Evolutionary conservation across 2,329 filamentous ascomycete genomes (phyloP).

Genomic region (Epichloe uncinata): DNA sequence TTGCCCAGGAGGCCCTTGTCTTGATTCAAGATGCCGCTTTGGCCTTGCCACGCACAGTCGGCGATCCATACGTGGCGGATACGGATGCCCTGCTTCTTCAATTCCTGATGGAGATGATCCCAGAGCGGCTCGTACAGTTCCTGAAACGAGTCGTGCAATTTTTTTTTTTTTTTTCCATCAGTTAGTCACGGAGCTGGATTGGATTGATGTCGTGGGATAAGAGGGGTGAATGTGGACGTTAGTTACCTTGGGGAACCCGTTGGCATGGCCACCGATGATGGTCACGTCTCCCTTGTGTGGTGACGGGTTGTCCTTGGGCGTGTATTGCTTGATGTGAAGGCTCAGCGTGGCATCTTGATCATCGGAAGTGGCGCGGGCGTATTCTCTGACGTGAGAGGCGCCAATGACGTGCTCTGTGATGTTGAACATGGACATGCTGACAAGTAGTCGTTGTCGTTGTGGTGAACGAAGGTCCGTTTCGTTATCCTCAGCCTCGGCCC

Average conservation of each 20-base stretch:
- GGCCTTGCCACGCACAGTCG: constrained; percentile 76
- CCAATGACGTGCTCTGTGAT: constrained; percentile 62
- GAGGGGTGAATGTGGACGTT: constrained; percentile 1
- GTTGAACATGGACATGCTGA: constrained; percentile 30
- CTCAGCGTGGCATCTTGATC: constrained; percentile 63
- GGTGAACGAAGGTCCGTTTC: background rate
- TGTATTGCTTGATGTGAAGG: constrained; percentile 79
- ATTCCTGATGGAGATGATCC: constrained; percentile 58
- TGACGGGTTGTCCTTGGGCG: constrained; percentile 53
- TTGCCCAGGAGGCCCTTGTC: constrained; percentile 50
- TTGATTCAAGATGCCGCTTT: constrained; percentile 68
- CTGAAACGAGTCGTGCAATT: constrained; percentile 24
- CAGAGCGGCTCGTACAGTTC: constrained; percentile 89
- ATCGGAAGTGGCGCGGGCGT: constrained; percentile 55
- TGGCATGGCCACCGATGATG: constrained; percentile 76
- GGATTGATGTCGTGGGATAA: too few relatives aligned
- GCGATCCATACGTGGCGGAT: constrained; percentile 83
- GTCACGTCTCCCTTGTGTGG: constrained; percentile 68
- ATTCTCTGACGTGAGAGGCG: constrained; percentile 71
- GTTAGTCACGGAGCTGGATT: too few relatives aligned
- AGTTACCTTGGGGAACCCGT: constrained; percentile 80
- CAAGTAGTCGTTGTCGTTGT: background rate
- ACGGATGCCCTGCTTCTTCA: constrained; percentile 46
- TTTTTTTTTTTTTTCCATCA: too few relatives aligned
- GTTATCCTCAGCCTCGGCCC: too few relatives aligned